Evolutionary conservation across 1,139 yeast genomes (phyloP).

Genomic region (Pichia terricola): DNA sequence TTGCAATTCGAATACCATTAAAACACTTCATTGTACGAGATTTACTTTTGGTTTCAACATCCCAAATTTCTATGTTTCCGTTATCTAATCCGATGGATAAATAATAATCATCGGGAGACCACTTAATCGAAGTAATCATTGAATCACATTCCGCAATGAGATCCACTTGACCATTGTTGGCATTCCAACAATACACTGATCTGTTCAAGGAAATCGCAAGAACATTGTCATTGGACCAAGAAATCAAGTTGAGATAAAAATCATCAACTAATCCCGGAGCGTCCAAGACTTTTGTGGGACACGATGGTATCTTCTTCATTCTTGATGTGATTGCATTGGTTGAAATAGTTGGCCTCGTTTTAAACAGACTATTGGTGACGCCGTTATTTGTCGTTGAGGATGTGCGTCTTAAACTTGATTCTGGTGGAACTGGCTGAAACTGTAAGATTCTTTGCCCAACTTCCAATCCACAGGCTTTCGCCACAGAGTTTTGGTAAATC

Average conservation of each 20-base stretch:
- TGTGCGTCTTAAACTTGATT: conserved; percentile 19
- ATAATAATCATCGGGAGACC: conserved; percentile 91
- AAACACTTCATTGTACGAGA: conserved; percentile 66
- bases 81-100: conserved; percentile 77
- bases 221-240: conserved; percentile 81
- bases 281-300: conserved; percentile 89
- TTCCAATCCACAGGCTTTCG: conserved; percentile 88
- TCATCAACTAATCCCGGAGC: conserved; percentile 95
- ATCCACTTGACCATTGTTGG: conserved; percentile 71
- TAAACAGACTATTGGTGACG: conserved; percentile 11
- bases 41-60: conserved; percentile 65
- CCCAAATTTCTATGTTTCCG: conserved; percentile 91
- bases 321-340: conserved; percentile 29
- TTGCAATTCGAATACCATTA: conserved; percentile 57
- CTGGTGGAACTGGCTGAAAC: conserved; percentile 84
- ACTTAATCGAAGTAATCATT: conserved; percentile 63
- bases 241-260: conserved; percentile 75
- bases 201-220: conserved; percentile 86
- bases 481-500: conserved; percentile 77
- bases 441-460: conserved; percentile 78
- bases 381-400: conserved; percentile 14
- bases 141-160: conserved; percentile 49
- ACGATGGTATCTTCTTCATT: conserved; percentile 66
- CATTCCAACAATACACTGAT: conserved; percentile 89
- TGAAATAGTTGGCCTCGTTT: conserved; percentile 20